Conservation (phyloP, 1,139 yeast species). For the Geotrichum fermentans region DNA sequence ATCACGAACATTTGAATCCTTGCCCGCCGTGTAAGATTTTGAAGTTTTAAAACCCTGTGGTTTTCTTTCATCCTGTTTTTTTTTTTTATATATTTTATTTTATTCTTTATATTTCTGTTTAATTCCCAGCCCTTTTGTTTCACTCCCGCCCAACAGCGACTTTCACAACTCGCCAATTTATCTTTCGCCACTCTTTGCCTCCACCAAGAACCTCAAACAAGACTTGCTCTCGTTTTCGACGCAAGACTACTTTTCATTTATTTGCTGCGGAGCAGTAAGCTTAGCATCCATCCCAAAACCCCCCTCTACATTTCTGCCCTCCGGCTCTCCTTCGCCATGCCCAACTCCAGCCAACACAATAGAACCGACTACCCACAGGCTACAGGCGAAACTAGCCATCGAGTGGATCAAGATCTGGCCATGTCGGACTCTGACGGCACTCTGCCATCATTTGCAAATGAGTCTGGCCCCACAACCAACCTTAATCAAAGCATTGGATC, state of each 20-base stretch:
- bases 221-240: background rate
- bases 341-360: background rate
- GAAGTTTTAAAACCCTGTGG: too few species aligned
- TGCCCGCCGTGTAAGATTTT: too few species aligned
- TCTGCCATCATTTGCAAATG: background rate
- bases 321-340: background rate
- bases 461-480: slow-evolving; percentile 1
- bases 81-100: too few species aligned
- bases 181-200: background rate
- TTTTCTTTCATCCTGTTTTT: too few species aligned
- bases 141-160: too few species aligned
- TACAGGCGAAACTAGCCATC: background rate
- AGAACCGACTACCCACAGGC: background rate
- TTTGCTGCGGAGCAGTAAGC: background rate
- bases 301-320: background rate
- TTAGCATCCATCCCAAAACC: background rate
- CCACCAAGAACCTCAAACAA: background rate
- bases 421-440: slow-evolving; percentile 17
- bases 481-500: slow-evolving; percentile 6
- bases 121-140: too few species aligned
- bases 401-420: background rate
- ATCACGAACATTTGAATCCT: too few species aligned
- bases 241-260: background rate
- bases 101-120: too few species aligned
- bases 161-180: too few species aligned